Conservation (phyloP, 306 rosid genomes). For the Senna siamea region DNA sequence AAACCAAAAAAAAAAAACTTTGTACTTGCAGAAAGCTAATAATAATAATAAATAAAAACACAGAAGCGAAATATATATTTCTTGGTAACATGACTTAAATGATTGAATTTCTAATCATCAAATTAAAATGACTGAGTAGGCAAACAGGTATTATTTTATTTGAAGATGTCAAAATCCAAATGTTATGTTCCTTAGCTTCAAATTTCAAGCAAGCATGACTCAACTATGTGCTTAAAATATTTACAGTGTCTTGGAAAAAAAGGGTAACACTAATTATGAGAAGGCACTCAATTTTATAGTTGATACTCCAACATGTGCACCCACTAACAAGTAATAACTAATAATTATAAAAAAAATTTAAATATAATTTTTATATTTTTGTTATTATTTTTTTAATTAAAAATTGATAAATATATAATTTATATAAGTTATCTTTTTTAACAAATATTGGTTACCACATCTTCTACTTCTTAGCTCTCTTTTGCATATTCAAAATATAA, state of each 20-base stretch:
- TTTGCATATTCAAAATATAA: too few relatives aligned
- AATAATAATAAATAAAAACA: too few relatives aligned
- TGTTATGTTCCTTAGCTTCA: neutral
- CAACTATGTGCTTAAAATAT: slow-evolving; percentile 40
- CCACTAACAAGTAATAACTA: slow-evolving; percentile 4
- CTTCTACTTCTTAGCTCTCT: too few relatives aligned
- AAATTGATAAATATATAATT: too few relatives aligned
- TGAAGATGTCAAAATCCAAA: neutral
- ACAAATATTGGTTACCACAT: too few relatives aligned
- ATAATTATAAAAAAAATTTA: too few relatives aligned
- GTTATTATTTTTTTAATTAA: too few relatives aligned
- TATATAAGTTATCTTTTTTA: too few relatives aligned
- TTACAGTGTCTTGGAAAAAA: slow-evolving; percentile 30
- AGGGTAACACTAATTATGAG: slow-evolving; percentile 26
- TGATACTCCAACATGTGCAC: slow-evolving; percentile 37
- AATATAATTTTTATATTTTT: too few relatives aligned
- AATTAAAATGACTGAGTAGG: neutral
- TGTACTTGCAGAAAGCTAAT: slow-evolving; percentile 45
- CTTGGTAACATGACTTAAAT: slow-evolving; percentile 8
- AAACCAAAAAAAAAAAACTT: too few relatives aligned
- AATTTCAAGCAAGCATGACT: slow-evolving; percentile 28
- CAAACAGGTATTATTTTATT: neutral
- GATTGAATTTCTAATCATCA: neutral
- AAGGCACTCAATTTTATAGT: slow-evolving; percentile 15
- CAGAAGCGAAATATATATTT: neutral